Evolutionary conservation across 2,329 filamentous ascomycete species (phyloP), one percentile per base, ranked within the genome.

Genomic region (Aspergillus sp.): DNA sequence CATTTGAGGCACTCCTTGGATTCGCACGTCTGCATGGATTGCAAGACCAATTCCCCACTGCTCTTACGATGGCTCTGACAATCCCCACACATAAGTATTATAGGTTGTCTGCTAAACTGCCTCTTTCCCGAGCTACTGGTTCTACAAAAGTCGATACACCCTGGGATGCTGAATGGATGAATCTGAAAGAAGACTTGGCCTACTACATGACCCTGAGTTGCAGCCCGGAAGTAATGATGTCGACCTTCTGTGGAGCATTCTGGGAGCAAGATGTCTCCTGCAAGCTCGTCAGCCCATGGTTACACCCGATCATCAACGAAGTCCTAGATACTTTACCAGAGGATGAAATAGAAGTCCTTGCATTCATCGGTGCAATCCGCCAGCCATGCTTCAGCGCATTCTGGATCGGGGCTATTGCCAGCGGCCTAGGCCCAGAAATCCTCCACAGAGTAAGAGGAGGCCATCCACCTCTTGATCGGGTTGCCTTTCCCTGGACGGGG

Each of bases 191-290:
- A 5, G 39, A 64, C 4, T 21, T 67, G 6, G 51, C 60, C 12
- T 66, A 65, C 17, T 67, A 65, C 47, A 62, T 67, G 15, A 65
- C 48, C 17, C 41, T 67, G 23, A 66, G 65, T 32, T 65, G 62
- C 25, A 60, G 28, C 15, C 64, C 60, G 1, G 61, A 64, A 36
- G 28, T 58, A 5, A 56, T 68, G 23, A 61, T 63, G 8, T 65
- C 60, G 4, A 15, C 54, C n/a, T 43, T 63, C 1, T 65, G 63
- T 54, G 64, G 62, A 17, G 53, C 47, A 47, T 67, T 66, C 23
- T 66, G 63, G 62, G 62, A 65, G 51, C 56, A 39, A 3, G 58
- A 47, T 4, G 54, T 66, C 12, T 62, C 63, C 36, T 65, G 65
- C 47, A 67, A 66, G 28, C 43, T 68, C 1, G 65, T 62, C n/a